A percentile compares a stretch with the other conserved stretches of the same genome.
phyloP scores from a whole-genome alignment of 306 rosid species.

The Begonia peltatifolia region DNA sequence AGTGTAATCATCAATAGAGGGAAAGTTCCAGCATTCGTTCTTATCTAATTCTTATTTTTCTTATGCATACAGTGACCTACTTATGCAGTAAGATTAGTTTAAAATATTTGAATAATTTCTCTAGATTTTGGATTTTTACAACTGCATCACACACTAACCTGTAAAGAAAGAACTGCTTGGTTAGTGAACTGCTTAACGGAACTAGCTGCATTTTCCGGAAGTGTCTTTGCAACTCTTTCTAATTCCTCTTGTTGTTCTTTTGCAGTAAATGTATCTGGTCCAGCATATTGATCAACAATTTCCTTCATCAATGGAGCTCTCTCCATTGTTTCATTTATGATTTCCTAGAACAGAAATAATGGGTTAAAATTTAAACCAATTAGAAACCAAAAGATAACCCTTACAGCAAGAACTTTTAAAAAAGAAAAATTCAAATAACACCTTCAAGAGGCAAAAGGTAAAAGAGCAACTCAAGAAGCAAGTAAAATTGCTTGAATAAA shows the following conservation, averaged over 20 bases:
- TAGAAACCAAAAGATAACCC: background rate
- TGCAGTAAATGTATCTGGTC: constrained; percentile 83
- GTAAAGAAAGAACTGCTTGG: constrained; percentile 71
- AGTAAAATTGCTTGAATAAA: constrained; percentile 6
- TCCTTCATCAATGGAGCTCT: constrained; percentile 64
- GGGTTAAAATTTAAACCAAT: constrained; percentile 2
- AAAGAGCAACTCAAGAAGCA: background rate
- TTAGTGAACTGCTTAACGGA: constrained; percentile 68
- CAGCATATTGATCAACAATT: constrained; percentile 80
- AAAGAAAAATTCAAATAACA: background rate
- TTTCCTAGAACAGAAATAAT: constrained; percentile 32
- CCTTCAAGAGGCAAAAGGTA: background rate
- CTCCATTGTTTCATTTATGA: constrained; percentile 62
- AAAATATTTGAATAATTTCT: too few species aligned
- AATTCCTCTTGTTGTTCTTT: constrained; percentile 64
- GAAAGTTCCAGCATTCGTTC: too few species aligned
- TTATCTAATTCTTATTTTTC: too few species aligned
- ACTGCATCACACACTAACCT: constrained; percentile 34
- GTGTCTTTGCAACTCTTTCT: constrained; percentile 76
- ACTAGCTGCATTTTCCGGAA: constrained; percentile 54
- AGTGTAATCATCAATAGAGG: too few species aligned
- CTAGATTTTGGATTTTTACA: background rate
- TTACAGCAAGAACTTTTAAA: background rate
- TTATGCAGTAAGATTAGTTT: too few species aligned
- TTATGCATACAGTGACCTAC: too few species aligned